phyloP scores from a whole-genome alignment of 345 rosid genomes.

The Populus pruinosa region DNA sequence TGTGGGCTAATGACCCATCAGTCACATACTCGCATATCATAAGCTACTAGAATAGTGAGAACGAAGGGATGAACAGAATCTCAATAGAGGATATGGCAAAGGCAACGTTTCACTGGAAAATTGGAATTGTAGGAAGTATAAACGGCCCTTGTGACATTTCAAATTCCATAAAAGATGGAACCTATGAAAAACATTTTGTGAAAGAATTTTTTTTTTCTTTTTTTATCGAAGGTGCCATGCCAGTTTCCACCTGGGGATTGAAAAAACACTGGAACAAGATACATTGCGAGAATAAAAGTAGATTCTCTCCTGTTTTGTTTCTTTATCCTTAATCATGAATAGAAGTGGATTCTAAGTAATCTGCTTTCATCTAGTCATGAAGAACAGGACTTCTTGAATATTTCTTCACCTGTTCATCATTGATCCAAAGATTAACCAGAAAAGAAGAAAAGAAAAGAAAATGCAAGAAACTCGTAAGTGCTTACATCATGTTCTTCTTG shows the following conservation, averaged over 20 bases:
- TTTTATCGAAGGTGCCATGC: not conserved
- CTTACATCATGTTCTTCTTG: constrained; percentile 8
- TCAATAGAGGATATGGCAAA: not conserved
- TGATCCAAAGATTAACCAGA: not conserved
- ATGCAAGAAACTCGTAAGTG: constrained; percentile 29
- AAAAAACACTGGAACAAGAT: not conserved
- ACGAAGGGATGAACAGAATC: not conserved
- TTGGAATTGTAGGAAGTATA: not conserved
- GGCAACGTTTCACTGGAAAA: constrained; percentile 5
- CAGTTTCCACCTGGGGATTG: not conserved
- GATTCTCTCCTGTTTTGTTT: not conserved
- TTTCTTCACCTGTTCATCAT: not conserved
- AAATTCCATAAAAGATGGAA: constrained; percentile 13
- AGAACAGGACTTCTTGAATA: not conserved
- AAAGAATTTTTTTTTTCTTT: constrained; percentile 2
- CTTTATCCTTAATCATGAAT: not conserved
- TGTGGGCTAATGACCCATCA: constrained; percentile 8
- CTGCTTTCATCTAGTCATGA: not conserved
- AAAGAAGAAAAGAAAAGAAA: constrained; percentile 5
- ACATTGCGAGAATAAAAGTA: constrained; percentile 10
- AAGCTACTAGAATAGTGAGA: not conserved
- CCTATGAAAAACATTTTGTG: not conserved
- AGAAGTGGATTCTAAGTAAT: constrained; percentile 10
- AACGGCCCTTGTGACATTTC: constrained; percentile 6
- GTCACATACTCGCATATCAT: not conserved